Percentiles rank a stretch among this genome's conserved stretches.
These are phyloP conservation scores for Solanum clarkiae DNA, from an alignment of 257 asterid genomes.

Conservation along the genomic window DNA sequence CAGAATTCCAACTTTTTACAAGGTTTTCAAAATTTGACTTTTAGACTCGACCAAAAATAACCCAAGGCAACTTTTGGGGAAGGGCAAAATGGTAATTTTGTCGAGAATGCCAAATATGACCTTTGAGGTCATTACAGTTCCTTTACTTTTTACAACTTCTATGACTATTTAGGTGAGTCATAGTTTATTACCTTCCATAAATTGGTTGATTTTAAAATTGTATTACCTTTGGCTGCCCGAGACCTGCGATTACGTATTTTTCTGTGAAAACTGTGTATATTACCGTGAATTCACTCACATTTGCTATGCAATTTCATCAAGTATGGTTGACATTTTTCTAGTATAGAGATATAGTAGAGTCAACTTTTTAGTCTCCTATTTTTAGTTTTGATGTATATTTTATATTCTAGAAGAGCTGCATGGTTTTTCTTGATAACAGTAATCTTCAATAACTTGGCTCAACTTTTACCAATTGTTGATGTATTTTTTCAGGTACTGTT, in stretches of 20 bases:
- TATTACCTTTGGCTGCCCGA: background rate
- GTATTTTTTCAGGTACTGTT: conserved; percentile 22
- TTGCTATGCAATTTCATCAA: background rate
- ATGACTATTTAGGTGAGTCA: background rate
- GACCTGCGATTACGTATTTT: background rate
- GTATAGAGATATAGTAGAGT: background rate
- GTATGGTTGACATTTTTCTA: background rate
- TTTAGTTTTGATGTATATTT: background rate
- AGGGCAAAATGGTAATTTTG: too few species aligned
- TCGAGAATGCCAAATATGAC: too few species aligned
- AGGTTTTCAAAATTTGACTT: too few species aligned
- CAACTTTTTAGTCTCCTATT: background rate
- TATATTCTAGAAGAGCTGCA: background rate
- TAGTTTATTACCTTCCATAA: background rate
- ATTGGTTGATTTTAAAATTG: background rate
- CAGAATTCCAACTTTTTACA: too few species aligned
- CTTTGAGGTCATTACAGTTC: background rate
- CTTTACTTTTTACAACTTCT: background rate
- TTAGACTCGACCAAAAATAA: too few species aligned
- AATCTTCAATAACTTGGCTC: background rate
- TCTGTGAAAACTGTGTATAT: background rate
- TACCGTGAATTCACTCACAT: background rate
- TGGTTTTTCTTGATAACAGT: background rate
- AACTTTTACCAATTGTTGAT: background rate
- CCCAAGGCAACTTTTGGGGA: too few species aligned